These are phyloP conservation scores for Saccharum hybrid DNA, from an alignment of 202 grass and related monocot genomes.

Conservation along the genomic window DNA sequence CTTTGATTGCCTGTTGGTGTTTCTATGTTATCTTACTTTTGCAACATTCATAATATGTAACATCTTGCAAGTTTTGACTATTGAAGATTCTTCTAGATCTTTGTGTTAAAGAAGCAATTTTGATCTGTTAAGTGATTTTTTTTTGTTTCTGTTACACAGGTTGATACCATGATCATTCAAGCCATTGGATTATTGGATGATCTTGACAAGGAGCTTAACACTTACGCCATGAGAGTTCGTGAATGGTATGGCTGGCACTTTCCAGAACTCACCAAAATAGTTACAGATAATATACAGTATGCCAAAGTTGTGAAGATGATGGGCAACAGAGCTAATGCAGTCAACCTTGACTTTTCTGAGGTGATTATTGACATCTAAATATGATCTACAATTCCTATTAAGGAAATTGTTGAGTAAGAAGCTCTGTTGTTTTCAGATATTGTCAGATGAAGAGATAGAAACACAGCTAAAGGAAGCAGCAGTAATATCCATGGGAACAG, in stretches of 20 bases:
- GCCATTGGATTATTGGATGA: constrained; percentile 96
- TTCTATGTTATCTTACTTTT: background rate
- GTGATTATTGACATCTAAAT: constrained; percentile 37
- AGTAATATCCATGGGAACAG: constrained; percentile 95
- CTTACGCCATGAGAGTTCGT: constrained; percentile 91
- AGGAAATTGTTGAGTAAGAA: constrained; percentile 1
- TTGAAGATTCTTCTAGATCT: background rate
- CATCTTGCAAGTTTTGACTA: background rate
- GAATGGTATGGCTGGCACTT: constrained; percentile 99
- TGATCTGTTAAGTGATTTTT: background rate
- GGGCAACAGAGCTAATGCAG: constrained; percentile 72
- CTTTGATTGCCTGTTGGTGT: background rate
- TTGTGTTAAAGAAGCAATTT: background rate
- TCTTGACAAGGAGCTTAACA: constrained; percentile 95
- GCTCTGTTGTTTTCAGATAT: constrained; percentile 52
- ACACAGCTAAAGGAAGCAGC: constrained; percentile 79
- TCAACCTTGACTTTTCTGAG: constrained; percentile 87
- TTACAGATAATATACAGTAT: constrained; percentile 88
- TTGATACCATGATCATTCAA: constrained; percentile 97
- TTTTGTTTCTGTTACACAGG: constrained; percentile 47
- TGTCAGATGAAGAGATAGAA: constrained; percentile 72
- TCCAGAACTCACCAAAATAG: constrained; percentile 87
- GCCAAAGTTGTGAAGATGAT: constrained; percentile 88
- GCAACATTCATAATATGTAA: constrained; percentile 9
- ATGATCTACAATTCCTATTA: background rate